phyloP scores from a whole-genome alignment of 2,329 filamentous ascomycete species.

The Stenocarpella maydis region DNA sequence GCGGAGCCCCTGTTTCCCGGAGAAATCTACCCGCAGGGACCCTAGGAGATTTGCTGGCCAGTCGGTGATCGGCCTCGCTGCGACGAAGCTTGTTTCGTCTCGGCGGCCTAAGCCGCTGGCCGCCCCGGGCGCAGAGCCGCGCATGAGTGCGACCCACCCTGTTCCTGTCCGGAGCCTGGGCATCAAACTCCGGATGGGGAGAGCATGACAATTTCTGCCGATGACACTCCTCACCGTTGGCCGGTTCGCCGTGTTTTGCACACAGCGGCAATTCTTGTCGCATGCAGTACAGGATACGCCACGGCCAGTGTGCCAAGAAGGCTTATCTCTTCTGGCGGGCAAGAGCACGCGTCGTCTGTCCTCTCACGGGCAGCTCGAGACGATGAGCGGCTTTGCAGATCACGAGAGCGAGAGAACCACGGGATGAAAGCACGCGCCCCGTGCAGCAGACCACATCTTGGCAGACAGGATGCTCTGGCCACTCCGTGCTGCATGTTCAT shows the following conservation, averaged over 20 bases:
- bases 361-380: constrained; percentile 12
- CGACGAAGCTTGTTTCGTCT: constrained; percentile 34
- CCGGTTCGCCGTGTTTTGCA: neutral
- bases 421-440: neutral
- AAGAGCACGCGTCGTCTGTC: constrained; percentile 10
- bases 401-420: constrained; percentile 10
- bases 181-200: constrained; percentile 27
- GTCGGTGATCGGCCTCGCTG: constrained; percentile 26
- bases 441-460: neutral
- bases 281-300: neutral
- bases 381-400: constrained; percentile 15
- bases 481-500: neutral
- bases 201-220: constrained; percentile 26
- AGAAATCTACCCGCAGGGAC: constrained; percentile 17
- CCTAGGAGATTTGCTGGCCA: constrained; percentile 13
- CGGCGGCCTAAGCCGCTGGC: constrained; percentile 18
- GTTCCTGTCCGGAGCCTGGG: constrained; percentile 16
- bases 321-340: neutral
- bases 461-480: neutral
- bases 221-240: constrained; percentile 1
- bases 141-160: constrained; percentile 4
- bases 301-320: neutral
- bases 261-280: constrained; percentile 12
- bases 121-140: constrained; percentile 5
- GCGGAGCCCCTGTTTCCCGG: constrained; percentile 24